Conservation (phyloP, 1,139 yeast genomes). For the Suhomyces bokatorum region DNA sequence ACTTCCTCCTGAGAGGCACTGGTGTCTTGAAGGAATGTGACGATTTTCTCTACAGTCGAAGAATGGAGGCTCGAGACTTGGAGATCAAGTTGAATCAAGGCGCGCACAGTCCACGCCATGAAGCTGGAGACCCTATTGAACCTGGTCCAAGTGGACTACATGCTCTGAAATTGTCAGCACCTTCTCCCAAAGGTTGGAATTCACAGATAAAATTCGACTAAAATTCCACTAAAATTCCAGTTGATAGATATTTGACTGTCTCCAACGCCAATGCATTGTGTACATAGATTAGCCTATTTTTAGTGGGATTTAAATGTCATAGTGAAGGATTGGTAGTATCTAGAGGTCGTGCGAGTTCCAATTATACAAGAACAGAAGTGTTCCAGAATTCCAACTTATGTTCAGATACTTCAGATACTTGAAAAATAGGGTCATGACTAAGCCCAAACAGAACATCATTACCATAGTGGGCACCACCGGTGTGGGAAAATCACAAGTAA, state of each 20-base stretch:
- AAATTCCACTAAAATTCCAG: neutral
- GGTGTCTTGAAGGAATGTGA: constrained; percentile 53
- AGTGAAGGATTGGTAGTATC: too few species aligned
- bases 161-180: neutral
- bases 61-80: constrained; percentile 54
- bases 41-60: constrained; percentile 52
- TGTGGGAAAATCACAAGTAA: constrained; percentile 89
- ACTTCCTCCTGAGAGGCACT: constrained; percentile 53
- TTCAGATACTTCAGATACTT: constrained; percentile 22
- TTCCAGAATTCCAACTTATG: constrained; percentile 1
- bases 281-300: too few species aligned
- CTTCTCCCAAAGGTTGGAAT: neutral
- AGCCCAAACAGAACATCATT: constrained; percentile 46
- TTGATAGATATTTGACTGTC: too few species aligned
- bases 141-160: neutral
- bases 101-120: neutral
- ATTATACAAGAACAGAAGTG: neutral
- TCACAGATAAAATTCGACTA: neutral
- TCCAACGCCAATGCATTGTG: too few species aligned
- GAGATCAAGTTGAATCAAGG: constrained; percentile 18
- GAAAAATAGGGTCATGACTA: constrained; percentile 21
- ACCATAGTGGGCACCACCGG: constrained; percentile 96
- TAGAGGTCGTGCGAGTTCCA: constrained; percentile 3
- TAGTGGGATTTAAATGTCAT: too few species aligned
- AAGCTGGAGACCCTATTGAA: neutral